A percentile compares a stretch with the other conserved stretches of the same genome.
Conservation (phyloP, 306 rosid species). For the Pterocarpus santalinus region DNA sequence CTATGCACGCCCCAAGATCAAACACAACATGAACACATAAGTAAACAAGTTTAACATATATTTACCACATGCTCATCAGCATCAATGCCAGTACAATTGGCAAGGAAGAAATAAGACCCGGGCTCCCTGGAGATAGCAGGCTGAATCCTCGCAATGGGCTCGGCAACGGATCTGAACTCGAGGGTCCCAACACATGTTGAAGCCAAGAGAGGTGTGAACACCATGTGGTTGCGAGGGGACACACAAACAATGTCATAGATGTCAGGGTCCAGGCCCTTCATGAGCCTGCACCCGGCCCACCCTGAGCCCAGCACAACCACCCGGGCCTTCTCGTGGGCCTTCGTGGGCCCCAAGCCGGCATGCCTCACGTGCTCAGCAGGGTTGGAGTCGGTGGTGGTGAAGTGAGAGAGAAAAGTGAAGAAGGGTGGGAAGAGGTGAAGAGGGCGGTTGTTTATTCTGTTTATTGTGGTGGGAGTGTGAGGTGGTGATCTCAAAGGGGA, state of each 20-base stretch:
- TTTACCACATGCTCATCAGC: slow-evolving; percentile 69
- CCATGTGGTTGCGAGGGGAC: slow-evolving; percentile 99
- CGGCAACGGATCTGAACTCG: slow-evolving; percentile 93
- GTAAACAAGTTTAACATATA: background rate
- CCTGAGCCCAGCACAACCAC: slow-evolving; percentile 94
- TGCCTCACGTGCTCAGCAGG: slow-evolving; percentile 26
- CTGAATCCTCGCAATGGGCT: slow-evolving; percentile 88
- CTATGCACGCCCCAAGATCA: slow-evolving; percentile 6
- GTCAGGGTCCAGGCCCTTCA: slow-evolving; percentile 80
- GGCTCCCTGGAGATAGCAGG: slow-evolving; percentile 89
- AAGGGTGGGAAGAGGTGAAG: slow-evolving; percentile 34
- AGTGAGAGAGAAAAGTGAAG: slow-evolving; percentile 49
- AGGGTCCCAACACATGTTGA: slow-evolving; percentile 98
- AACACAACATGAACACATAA: background rate
- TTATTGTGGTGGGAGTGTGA: background rate
- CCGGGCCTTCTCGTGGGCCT: slow-evolving; percentile 79
- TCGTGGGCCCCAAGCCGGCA: slow-evolving; percentile 65
- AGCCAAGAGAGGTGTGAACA: slow-evolving; percentile 93
- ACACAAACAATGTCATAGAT: slow-evolving; percentile 89
- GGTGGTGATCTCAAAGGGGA: slow-evolving; percentile 46
- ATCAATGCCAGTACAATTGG: slow-evolving; percentile 70
- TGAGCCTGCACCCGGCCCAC: slow-evolving; percentile 92
- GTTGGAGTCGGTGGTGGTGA: slow-evolving; percentile 38
- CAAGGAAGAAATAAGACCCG: slow-evolving; percentile 90
- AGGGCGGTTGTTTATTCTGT: slow-evolving; percentile 5